A percentile compares a stretch with the other conserved stretches of the same genome.
Evolutionary conservation across 2,329 filamentous ascomycete genomes (phyloP).

Genomic region (Hymenoscyphus infarciens): DNA sequence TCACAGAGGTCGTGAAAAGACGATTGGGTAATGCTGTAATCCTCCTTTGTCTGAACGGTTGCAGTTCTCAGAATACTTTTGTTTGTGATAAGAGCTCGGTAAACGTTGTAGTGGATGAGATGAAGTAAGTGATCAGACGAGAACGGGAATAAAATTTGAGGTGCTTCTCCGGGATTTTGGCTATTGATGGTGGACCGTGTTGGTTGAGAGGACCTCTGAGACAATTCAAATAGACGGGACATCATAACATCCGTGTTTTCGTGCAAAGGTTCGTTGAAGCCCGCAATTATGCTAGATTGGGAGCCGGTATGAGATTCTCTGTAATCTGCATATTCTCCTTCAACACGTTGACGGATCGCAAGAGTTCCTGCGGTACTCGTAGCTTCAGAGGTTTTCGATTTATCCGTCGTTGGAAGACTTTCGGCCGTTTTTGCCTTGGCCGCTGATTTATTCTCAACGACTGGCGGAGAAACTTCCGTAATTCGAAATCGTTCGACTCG

Average conservation of each 20-base stretch:
- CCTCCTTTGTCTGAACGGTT: conserved; percentile 7
- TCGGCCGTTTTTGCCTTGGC: background rate
- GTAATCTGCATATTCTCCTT: background rate
- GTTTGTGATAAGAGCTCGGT: conserved; percentile 22
- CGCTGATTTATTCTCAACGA: background rate
- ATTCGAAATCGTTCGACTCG: conserved; percentile 21
- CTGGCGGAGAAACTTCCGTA: conserved; percentile 8
- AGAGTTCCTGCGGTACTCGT: background rate
- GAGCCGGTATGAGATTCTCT: background rate
- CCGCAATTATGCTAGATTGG: background rate
- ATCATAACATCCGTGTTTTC: background rate
- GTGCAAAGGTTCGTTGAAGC: background rate
- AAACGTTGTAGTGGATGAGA: conserved; percentile 28
- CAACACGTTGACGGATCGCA: background rate
- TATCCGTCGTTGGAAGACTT: background rate
- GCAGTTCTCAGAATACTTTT: conserved; percentile 18
- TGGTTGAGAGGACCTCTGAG: background rate
- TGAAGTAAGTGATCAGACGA: conserved; percentile 27
- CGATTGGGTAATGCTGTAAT: background rate
- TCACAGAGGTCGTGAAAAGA: conserved; percentile 15
- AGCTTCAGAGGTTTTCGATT: background rate
- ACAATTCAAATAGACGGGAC: background rate
- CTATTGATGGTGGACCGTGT: background rate
- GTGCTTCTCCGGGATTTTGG: no score
- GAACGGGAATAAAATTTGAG: conserved; percentile 12